Base-by-base conservation (phyloP, 1,284 basidiomycete species). In the Sporisorium iseilematis-ciliati region DNA sequence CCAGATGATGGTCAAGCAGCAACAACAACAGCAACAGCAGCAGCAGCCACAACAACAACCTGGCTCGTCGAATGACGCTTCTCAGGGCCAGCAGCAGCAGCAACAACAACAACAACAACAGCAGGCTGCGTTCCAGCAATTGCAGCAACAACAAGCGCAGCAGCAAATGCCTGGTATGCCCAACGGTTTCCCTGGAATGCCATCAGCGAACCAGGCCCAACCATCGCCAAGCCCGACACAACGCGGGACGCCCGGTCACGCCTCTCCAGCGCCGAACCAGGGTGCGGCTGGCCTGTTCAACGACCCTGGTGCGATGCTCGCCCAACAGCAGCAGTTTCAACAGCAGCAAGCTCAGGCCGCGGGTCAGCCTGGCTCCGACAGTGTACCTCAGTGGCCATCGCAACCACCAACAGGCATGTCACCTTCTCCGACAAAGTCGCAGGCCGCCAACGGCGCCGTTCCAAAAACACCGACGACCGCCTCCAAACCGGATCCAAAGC, bases 1-100 rank as follows among this genome's bases (percentile, higher is more conserved):
- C 25, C 67, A 70, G 20, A 67, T 75, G 73, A 71, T 75, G 67
- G 58, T 71, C 54, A 60, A 71, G 57, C 73, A 71, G 51, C 72
- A 75, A 49, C 72, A 72, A 29, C 62, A 67, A 20, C 63, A 65
- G 43, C 62, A 48, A 10, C 61, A 61, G 33, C 60, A 48, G 14
- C 60, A 52, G 20, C 56, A 43, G 10, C 49, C 20, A 42, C 48
- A 46, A 12, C 52, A 33, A 21, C 61, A 57, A 57, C 26, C 56
- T 16, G 56, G 53, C 40, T 49, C 54, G 12, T 33, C 50, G 10
- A 57, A 20, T 25, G 65, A 60, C 25, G 40, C 29, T 18, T 45
- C 46, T 11, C 29, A 50, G 38, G 40, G 26, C 16, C 45, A 35
- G 21, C 56, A 57, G 21, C 50, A 42, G 50, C 54, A 56, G 54